phyloP scores from a whole-genome alignment of 345 rosid species.

The Atalantia buxifolia region DNA sequence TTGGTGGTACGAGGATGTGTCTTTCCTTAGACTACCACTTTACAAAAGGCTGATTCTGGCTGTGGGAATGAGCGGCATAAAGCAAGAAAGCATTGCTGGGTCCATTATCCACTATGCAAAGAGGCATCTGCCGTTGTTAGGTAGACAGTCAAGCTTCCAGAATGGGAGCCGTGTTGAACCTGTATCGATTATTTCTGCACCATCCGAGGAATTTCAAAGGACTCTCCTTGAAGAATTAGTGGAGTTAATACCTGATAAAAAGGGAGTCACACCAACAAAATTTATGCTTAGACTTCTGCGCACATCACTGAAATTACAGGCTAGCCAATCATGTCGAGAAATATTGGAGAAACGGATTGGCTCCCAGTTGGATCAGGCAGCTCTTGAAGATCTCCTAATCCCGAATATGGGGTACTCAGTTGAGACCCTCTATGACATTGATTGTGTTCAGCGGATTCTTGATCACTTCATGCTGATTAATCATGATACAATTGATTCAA shows the following conservation, averaged over 20 bases:
- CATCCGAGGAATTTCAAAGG: slow-evolving; percentile 45
- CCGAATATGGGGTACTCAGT: slow-evolving; percentile 69
- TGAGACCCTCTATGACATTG: slow-evolving; percentile 79
- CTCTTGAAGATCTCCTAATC: slow-evolving; percentile 74
- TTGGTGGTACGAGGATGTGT: slow-evolving; percentile 91
- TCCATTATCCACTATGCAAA: slow-evolving; percentile 64
- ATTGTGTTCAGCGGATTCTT: slow-evolving; percentile 81
- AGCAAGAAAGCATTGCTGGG: slow-evolving; percentile 52
- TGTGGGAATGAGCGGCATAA: slow-evolving; percentile 53
- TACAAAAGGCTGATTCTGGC: slow-evolving; percentile 66
- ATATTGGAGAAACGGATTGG: slow-evolving; percentile 74
- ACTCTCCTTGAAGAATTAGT: slow-evolving; percentile 73
- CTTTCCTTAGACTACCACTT: slow-evolving; percentile 47
- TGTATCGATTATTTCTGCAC: slow-evolving; percentile 26
- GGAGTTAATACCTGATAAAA: slow-evolving; percentile 57
- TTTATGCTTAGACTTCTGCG: slow-evolving; percentile 81
- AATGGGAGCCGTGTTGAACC: slow-evolving; percentile 20
- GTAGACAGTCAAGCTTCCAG: slow-evolving; percentile 41
- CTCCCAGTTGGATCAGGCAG: slow-evolving; percentile 65
- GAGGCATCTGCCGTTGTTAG: slow-evolving; percentile 66
- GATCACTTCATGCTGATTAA: slow-evolving; percentile 61
- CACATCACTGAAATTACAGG: slow-evolving; percentile 65
- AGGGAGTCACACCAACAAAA: slow-evolving; percentile 54
- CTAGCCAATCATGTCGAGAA: slow-evolving; percentile 47
- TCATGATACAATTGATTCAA: slow-evolving; percentile 27